Base-by-base conservation (phyloP, 1,284 basidiomycete genomes). In the Thecaphora thlaspeos region DNA sequence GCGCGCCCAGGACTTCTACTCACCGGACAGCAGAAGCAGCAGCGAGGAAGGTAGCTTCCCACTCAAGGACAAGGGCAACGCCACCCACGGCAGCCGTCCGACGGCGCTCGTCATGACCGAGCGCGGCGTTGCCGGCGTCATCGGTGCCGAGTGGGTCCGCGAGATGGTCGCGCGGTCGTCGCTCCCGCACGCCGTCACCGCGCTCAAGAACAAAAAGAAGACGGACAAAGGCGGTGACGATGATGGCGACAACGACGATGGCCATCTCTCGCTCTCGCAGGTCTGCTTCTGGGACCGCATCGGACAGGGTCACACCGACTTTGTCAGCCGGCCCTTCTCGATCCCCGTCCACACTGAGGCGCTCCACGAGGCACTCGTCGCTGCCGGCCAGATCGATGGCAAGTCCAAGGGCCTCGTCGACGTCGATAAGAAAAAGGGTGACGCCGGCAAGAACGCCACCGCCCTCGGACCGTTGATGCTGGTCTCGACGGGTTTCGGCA, bases 61-160 rank as follows among this genome's bases (percentile, higher is more conserved):
- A 1, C 39, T 41, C 38, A 46, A 52, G 39, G 45, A 43, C 10
- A 22, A 34, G 26, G 21, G 18, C 28, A 23, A 37, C 41, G 46
- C 43, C 41, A 39, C 58, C 32, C 40, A 47, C 4, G 19, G 26
- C n/a, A 28, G 34, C 11, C 41, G 44, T 2, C 66, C 63, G 22
- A 71, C 69, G 8, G 69, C 69, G 10, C 56, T 71, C 37, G 63
- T 71, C 50, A 66, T 71, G 56, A 45, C 69, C 12, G 66, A 68
- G 22, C 48, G 62, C 2, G 66, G 60, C 30, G 66, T 69, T 7
- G 51, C 66, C 3, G 69, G 69, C 12, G 53, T 57, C 18, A 41
- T 59, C 15, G 62, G 56, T 11, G 63, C 62, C 11, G 50, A 55
- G 11, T 71, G 68, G 46, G 53, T 71, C 14, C 57, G 69, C 34